phyloP scores from a whole-genome alignment of 805 yeast genomes.

The Candida odintsovae region DNA sequence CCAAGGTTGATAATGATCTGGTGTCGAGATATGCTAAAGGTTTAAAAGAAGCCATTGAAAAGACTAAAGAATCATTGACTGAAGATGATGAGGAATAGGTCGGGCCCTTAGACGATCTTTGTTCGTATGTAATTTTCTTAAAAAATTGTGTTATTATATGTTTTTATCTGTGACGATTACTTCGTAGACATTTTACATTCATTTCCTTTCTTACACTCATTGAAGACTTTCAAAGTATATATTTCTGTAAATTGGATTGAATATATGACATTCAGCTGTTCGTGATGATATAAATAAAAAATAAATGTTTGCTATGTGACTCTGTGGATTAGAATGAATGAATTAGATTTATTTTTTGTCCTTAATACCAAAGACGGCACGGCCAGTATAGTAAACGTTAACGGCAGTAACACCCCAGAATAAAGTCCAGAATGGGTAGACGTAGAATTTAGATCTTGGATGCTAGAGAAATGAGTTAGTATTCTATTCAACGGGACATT shows the following conservation, averaged over 20 bases:
- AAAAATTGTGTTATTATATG: neutral
- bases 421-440: conserved; percentile 28
- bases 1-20: conserved; percentile 15
- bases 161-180: neutral
- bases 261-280: neutral
- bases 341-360: conserved; percentile 22
- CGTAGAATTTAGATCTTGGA: conserved; percentile 28
- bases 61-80: neutral
- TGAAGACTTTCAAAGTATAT: neutral
- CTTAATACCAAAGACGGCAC: conserved; percentile 69
- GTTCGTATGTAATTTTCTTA: neutral
- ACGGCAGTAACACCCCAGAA: conserved; percentile 23
- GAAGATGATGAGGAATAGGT: neutral
- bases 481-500: neutral
- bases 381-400: conserved; percentile 38
- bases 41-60: conserved; percentile 7
- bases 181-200: too few species aligned
- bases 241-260: neutral
- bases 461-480: conserved; percentile 15
- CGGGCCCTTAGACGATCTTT: neutral
- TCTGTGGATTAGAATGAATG: neutral
- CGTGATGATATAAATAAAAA: neutral
- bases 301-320: neutral
- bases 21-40: conserved; percentile 16
- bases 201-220: neutral